Evolutionary conservation across 345 rosid genomes (phyloP).

Genomic region (Melaleuca alternifolia): DNA sequence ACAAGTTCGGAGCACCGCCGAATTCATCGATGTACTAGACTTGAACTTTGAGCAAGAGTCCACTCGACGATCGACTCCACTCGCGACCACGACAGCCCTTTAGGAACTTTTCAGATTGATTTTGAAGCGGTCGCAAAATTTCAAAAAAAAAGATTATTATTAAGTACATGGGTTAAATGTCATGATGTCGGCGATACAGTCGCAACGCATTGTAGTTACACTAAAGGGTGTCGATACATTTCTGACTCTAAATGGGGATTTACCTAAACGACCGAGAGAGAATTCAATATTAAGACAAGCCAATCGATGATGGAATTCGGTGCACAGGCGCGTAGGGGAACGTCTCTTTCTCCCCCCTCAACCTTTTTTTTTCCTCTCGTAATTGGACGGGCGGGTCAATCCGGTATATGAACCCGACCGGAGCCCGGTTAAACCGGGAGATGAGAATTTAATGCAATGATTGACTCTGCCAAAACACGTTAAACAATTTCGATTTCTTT

Average conservation of each 20-base stretch:
- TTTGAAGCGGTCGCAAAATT: not conserved
- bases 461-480: not conserved
- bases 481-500: not conserved
- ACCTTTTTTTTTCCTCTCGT: not conserved
- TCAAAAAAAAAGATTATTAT: not conserved
- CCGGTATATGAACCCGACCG: not conserved
- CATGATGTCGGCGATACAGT: not conserved
- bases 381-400: not conserved
- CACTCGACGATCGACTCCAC: not conserved
- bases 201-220: not conserved
- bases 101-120: not conserved
- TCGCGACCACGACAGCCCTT: not conserved
- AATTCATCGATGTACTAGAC: not conserved
- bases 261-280: not conserved
- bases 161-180: not conserved
- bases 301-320: not conserved
- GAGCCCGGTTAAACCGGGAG: not conserved
- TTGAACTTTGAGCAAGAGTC: not conserved
- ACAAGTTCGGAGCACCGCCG: not conserved
- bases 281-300: not conserved
- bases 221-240: not conserved
- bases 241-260: not conserved
- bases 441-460: not conserved
- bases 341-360: not conserved
- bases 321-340: not conserved